Evolutionary conservation across 1,284 basidiomycete genomes (phyloP).

Genomic region (Cerrena zonata): DNA sequence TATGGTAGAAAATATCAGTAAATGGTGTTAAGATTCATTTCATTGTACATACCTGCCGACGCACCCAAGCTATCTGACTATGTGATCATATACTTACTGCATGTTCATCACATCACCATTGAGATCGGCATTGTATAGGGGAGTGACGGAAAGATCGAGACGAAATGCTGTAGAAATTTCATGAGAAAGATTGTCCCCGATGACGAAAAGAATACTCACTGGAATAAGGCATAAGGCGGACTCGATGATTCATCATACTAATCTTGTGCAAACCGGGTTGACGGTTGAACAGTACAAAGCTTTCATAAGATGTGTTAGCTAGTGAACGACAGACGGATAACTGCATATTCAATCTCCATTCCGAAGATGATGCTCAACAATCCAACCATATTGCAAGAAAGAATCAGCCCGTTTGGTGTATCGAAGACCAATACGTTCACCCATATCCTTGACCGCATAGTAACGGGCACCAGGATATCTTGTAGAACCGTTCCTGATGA

Average conservation of each 20-base stretch:
- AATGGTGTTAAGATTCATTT: neutral
- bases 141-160: constrained; percentile 89
- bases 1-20: constrained; percentile 29
- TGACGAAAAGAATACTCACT: constrained; percentile 58
- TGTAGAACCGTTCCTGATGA: constrained; percentile 95
- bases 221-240: constrained; percentile 97
- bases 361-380: constrained; percentile 95
- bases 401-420: constrained; percentile 98
- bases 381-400: constrained; percentile 96
- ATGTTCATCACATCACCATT: constrained; percentile 99
- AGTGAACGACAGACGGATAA: neutral
- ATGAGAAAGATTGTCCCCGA: constrained; percentile 14
- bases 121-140: constrained; percentile 95
- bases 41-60: constrained; percentile 65
- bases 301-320: constrained; percentile 24
- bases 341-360: constrained; percentile 84
- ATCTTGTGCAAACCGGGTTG: constrained; percentile 99
- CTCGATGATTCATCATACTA: constrained; percentile 99
- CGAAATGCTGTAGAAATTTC: constrained; percentile 72
- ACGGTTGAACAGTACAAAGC: constrained; percentile 95
- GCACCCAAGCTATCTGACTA: constrained; percentile 99
- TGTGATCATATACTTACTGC: constrained; percentile 79
- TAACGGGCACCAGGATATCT: constrained; percentile 94
- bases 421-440: constrained; percentile 94
- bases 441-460: constrained; percentile 97